These are phyloP conservation scores for Aspergillus floridensis DNA, from an alignment of 2,329 filamentous ascomycete species.

Conservation along the genomic window DNA sequence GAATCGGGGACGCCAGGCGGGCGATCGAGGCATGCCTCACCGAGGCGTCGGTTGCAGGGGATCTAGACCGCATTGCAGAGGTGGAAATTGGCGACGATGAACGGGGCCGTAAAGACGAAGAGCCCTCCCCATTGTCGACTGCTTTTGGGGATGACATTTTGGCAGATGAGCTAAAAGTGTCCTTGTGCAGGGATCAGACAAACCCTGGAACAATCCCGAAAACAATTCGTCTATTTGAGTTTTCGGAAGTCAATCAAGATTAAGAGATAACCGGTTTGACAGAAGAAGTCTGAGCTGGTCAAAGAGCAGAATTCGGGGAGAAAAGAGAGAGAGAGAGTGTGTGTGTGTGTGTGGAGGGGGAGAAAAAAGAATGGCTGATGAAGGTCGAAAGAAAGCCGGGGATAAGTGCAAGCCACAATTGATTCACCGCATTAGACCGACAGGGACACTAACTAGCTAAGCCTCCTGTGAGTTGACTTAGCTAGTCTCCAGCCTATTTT, in stretches of 20 bases:
- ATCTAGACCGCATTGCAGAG: conserved; percentile 33
- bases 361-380: neutral
- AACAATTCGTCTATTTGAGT: conserved; percentile 7
- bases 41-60: conserved; percentile 43
- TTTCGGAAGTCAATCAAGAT: conserved; percentile 3
- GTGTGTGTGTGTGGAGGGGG: neutral
- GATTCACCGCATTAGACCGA: neutral
- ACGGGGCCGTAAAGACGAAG: conserved; percentile 32
- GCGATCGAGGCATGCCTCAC: conserved; percentile 53
- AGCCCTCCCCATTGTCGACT: conserved; percentile 39
- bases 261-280: neutral
- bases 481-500: neutral
- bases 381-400: neutral
- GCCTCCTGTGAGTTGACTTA: neutral
- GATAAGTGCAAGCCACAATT: neutral
- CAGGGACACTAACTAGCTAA: neutral
- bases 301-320: neutral
- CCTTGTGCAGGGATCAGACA: neutral
- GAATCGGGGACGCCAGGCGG: conserved; percentile 56
- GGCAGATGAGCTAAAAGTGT: neutral
- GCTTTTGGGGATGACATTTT: conserved; percentile 24
- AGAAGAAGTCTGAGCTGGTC: neutral
- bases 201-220: neutral
- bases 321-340: neutral
- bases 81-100: conserved; percentile 35